Conservation (phyloP, 208 protist genomes). For the Paratrypanosoma confusum region DNA sequence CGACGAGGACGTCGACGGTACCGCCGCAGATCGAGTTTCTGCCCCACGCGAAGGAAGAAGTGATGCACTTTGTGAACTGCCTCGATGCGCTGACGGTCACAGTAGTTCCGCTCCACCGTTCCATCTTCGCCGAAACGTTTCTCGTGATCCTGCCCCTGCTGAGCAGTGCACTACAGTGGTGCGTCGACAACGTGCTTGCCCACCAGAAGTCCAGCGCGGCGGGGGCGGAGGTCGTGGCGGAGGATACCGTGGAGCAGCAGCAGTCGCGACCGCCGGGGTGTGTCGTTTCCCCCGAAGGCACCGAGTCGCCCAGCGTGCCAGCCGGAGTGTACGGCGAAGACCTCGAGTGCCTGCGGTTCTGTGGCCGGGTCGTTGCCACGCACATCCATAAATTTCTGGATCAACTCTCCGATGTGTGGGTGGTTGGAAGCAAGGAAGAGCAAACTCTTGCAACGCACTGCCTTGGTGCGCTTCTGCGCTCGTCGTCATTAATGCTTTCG, state of each 20-base stretch:
- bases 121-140: constrained; percentile 58
- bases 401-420: constrained; percentile 10
- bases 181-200: constrained; percentile 41
- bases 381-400: constrained; percentile 74
- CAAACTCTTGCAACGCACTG: constrained; percentile 7
- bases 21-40: neutral
- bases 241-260: neutral
- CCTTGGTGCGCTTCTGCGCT: constrained; percentile 29
- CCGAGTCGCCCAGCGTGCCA: neutral
- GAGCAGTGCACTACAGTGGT: constrained; percentile 52
- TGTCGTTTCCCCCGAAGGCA: neutral
- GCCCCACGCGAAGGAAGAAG: constrained; percentile 16
- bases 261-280: neutral
- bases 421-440: neutral
- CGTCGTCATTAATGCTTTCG: constrained; percentile 50
- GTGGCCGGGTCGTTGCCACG: constrained; percentile 68
- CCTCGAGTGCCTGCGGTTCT: constrained; percentile 72
- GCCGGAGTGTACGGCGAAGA: constrained; percentile 64
- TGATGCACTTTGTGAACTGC: constrained; percentile 64
- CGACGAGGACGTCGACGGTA: neutral
- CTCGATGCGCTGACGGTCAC: constrained; percentile 61
- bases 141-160: constrained; percentile 62
- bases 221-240: neutral
- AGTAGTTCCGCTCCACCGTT: constrained; percentile 54
- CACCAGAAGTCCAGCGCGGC: constrained; percentile 1